Percentiles rank a stretch among this genome's conserved stretches.
Conservation (phyloP, 208 protist genomes). For the Herpetomonas tarakana region DNA sequence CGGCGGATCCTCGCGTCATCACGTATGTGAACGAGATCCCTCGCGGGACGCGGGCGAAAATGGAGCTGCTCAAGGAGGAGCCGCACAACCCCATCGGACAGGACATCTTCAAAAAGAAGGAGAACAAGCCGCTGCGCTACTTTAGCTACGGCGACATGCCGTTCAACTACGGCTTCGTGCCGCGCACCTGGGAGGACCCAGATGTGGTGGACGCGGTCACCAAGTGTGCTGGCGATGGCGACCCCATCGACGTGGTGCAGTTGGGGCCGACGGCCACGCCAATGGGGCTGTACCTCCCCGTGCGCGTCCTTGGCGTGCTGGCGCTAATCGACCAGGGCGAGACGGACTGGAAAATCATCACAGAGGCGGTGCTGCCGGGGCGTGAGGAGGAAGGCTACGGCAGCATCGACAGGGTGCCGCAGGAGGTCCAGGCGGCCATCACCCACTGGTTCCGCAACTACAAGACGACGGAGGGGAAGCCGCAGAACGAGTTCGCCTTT, state of each 20-base stretch:
- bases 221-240: constrained; percentile 76
- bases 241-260: constrained; percentile 90
- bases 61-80: constrained; percentile 90
- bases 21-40: constrained; percentile 89
- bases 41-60: constrained; percentile 85
- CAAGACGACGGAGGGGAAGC: constrained; percentile 92
- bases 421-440: constrained; percentile 40
- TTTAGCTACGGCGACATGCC: constrained; percentile 86
- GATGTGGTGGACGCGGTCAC: constrained; percentile 37
- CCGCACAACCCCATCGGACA: constrained; percentile 91
- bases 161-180: constrained; percentile 95
- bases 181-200: constrained; percentile 93
- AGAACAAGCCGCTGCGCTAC: constrained; percentile 65
- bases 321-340: constrained; percentile 91
- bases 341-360: constrained; percentile 93
- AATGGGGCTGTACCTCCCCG: constrained; percentile 43
- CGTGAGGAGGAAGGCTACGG: constrained; percentile 27
- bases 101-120: constrained; percentile 68
- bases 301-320: constrained; percentile 85
- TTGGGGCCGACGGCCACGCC: constrained; percentile 29
- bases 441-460: constrained; percentile 91
- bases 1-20: constrained; percentile 32
- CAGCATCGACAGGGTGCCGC: constrained; percentile 47
- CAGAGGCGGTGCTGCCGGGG: constrained; percentile 25
- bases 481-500: constrained; percentile 84